These are phyloP conservation scores for Ichthyophonus hoferi DNA, from an alignment of 208 protist genomes.

Conservation along the genomic window DNA sequence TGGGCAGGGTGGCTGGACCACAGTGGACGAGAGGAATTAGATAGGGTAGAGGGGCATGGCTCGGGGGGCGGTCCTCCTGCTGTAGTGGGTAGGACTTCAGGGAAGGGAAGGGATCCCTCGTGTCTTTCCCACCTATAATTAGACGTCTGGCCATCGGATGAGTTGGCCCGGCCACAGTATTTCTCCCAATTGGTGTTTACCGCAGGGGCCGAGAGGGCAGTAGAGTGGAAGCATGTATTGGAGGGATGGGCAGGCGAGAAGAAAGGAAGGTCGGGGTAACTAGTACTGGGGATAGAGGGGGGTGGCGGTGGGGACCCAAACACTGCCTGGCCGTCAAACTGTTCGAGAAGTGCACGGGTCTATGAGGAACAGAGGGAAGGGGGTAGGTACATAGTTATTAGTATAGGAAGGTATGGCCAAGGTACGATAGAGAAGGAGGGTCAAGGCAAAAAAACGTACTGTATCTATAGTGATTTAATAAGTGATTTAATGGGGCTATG, in stretches of 20 bases:
- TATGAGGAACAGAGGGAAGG: too few species aligned
- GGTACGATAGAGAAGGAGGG: too few species aligned
- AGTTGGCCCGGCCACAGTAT: not conserved
- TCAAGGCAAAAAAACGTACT: too few species aligned
- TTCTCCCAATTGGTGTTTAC: not conserved
- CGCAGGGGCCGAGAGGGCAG: not conserved
- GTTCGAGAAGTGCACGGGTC: not conserved
- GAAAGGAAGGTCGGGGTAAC: not conserved
- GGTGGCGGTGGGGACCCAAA: not conserved
- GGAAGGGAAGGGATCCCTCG: not conserved
- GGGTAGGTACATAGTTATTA: too few species aligned
- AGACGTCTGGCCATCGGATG: not conserved
- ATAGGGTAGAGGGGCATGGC: too few species aligned
- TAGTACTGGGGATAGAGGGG: not conserved
- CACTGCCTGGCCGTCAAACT: not conserved
- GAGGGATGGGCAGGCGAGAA: not conserved
- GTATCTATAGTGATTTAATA: too few species aligned
- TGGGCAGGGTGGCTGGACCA: too few species aligned
- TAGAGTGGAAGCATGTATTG: not conserved
- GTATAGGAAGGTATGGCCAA: too few species aligned
- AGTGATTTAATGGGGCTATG: too few species aligned
- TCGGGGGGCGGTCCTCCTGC: too few species aligned
- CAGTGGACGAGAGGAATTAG: too few species aligned
- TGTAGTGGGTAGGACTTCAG: too few species aligned
- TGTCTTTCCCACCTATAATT: not conserved